A percentile compares a stretch with the other conserved stretches of the same genome.
Conservation (phyloP, 2,329 filamentous ascomycete genomes). For the Colletotrichum tabaci region DNA sequence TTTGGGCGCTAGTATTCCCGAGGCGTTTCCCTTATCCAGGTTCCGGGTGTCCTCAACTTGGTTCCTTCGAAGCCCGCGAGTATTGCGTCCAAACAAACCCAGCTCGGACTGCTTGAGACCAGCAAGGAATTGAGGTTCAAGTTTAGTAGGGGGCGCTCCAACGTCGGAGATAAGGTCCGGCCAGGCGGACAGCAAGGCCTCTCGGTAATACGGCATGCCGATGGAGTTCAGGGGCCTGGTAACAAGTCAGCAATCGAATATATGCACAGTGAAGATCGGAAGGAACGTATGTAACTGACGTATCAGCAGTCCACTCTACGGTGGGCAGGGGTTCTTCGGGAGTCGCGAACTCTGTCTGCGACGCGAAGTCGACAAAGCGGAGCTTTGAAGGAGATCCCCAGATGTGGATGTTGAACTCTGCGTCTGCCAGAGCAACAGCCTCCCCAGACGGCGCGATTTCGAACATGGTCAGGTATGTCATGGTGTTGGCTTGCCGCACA, state of each 20-base stretch:
- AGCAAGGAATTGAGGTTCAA: conserved; percentile 79
- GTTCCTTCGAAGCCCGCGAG: conserved; percentile 81
- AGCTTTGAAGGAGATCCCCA: conserved; percentile 92
- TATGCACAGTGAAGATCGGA: conserved; percentile 21
- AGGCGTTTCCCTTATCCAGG: conserved; percentile 71
- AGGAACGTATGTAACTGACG: conserved; percentile 61
- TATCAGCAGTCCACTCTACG: conserved; percentile 80
- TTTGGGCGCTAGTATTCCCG: conserved; percentile 81
- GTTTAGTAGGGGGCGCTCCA: conserved; percentile 83
- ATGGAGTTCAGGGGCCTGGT: conserved; percentile 81
- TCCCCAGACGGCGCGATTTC: conserved; percentile 92
- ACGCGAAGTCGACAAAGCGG: conserved; percentile 86
- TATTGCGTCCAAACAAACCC: conserved; percentile 84
- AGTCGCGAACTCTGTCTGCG: conserved; percentile 84
- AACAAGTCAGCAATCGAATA: conserved; percentile 4
- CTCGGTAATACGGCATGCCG: conserved; percentile 94
- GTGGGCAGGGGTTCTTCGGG: conserved; percentile 69
- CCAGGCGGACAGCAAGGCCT: conserved; percentile 90
- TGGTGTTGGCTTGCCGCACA: conserved; percentile 82
- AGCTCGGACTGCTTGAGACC: conserved; percentile 81
- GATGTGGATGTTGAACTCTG: conserved; percentile 83
- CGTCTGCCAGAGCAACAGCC: conserved; percentile 85
- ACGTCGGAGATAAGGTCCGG: conserved; percentile 89
- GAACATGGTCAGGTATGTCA: conserved; percentile 82
- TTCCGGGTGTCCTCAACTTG: conserved; percentile 85